These are phyloP conservation scores for Setomelanomma holmii DNA, from an alignment of 2,329 filamentous ascomycete species.

Conservation along the genomic window DNA sequence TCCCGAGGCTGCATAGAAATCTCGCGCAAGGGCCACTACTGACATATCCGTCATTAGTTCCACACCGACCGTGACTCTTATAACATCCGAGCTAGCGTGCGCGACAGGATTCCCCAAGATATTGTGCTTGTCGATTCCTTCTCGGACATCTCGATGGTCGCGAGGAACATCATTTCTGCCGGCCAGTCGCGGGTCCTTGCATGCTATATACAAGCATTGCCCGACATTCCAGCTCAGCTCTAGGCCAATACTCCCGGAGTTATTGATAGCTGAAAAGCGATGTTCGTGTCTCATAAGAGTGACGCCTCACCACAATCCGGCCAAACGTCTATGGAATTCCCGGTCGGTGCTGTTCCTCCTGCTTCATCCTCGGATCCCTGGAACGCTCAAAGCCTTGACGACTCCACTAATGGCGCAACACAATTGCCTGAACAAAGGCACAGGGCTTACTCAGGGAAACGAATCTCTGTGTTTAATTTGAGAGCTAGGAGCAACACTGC, in stretches of 20 bases:
- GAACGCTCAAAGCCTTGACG: constrained; percentile 33
- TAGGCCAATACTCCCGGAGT: constrained; percentile 11
- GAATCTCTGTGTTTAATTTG: constrained; percentile 47
- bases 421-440: constrained; percentile 41
- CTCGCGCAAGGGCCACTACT: constrained; percentile 27
- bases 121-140: constrained; percentile 19
- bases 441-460: constrained; percentile 28
- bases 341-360: constrained; percentile 26
- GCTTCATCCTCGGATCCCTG: constrained; percentile 33
- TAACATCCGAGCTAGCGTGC: constrained; percentile 31
- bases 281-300: constrained; percentile 49
- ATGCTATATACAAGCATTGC: constrained; percentile 28
- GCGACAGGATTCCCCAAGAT: constrained; percentile 32
- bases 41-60: constrained; percentile 29
- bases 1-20: constrained; percentile 22
- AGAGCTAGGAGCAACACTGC: constrained; percentile 49
- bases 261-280: constrained; percentile 25
- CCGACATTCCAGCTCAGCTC: constrained; percentile 27
- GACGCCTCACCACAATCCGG: constrained; percentile 37
- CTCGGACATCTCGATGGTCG: constrained; percentile 35
- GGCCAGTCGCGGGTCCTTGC: constrained; percentile 37
- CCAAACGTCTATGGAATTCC: constrained; percentile 44
- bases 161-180: constrained; percentile 24
- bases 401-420: constrained; percentile 32
- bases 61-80: constrained; percentile 14